Base-by-base conservation (phyloP, 495 filamentous ascomycete species). In the Aspergillus bertholletiae region DNA sequence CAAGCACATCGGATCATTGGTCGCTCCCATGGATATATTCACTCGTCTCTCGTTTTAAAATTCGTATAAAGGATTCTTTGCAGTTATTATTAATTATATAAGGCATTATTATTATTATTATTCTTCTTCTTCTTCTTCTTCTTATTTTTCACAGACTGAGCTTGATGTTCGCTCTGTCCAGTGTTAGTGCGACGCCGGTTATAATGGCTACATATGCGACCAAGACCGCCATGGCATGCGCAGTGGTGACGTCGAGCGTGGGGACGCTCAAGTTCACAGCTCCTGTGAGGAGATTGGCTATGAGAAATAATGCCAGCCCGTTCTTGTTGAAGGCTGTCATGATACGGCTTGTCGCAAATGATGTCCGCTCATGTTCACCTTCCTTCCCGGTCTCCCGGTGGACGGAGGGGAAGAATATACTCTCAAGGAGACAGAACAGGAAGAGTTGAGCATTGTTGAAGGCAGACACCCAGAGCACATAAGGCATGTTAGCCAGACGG, bases 401-500 rank as follows among this genome's bases (percentile, higher is more conserved):
- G 22, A 87, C 78, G 3, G 74, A 71, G 0, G 89, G 89, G 67
- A 96, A 96, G 64, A 88, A 84, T 0, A 89, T 39, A 15, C 78
- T 83, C 66, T 97, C 93, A 13, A 91, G 78, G 28, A 83, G 61
- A 63, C 85, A 90, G 66, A 92, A 97, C 5, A 86, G 73, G 4
- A 88, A 75, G 17, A 99, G 70, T 65, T 96, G 89, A 7, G 72
- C 75, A 50, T 80, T 87, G 67, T 97, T 99, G 78, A 92, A 97
- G 6, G 90, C 85, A 12, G 84, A 75, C 15, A 95, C 86, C 93
- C 93, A 99, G 46, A 96, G 74, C 28, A 97, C 74, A 63, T 99
- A 99, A 0, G 94, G 92, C 49, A 96, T 82, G 64, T 97, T 97
- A 8, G 94, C 94, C 17, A 99, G 72, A 11, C 94, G 84, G 26